A percentile compares a stretch with the other conserved stretches of the same genome.
These are phyloP conservation scores for Fusarium fujikuroi DNA, from an alignment of 2,329 filamentous ascomycete species.

Conservation along the genomic window DNA sequence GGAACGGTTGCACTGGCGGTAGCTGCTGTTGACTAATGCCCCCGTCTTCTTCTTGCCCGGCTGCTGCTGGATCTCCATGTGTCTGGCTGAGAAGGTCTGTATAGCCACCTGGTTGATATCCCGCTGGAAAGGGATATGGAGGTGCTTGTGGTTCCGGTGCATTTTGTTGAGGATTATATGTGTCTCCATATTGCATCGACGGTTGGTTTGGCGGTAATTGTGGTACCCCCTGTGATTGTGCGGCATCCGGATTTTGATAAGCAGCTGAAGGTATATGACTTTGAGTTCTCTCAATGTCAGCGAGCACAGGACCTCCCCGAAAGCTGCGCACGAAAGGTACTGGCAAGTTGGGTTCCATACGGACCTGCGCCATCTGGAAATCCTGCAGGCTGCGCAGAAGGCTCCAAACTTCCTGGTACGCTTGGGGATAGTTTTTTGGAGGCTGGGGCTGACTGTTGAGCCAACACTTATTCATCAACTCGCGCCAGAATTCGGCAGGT, in stretches of 20 bases:
- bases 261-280: background rate
- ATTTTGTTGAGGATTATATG: background rate
- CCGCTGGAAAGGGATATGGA: background rate
- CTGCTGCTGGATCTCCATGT: background rate
- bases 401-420: background rate
- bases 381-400: background rate
- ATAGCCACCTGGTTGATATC: background rate
- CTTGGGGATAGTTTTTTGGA: background rate
- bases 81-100: too few species aligned
- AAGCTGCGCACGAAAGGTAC: background rate
- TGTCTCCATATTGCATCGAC: background rate
- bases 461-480: background rate
- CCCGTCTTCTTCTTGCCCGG: background rate
- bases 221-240: background rate
- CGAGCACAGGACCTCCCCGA: conserved; percentile 10
- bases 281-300: background rate
- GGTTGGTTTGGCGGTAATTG: background rate
- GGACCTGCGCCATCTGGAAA: background rate
- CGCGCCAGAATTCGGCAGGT: background rate
- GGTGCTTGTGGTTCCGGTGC: background rate
- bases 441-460: background rate
- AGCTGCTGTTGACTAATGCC: background rate
- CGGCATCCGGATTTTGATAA: background rate
- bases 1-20: too few species aligned
- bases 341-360: background rate